phyloP scores from a whole-genome alignment of 2,329 filamentous ascomycete species.

The Trichoderma atroviride region DNA sequence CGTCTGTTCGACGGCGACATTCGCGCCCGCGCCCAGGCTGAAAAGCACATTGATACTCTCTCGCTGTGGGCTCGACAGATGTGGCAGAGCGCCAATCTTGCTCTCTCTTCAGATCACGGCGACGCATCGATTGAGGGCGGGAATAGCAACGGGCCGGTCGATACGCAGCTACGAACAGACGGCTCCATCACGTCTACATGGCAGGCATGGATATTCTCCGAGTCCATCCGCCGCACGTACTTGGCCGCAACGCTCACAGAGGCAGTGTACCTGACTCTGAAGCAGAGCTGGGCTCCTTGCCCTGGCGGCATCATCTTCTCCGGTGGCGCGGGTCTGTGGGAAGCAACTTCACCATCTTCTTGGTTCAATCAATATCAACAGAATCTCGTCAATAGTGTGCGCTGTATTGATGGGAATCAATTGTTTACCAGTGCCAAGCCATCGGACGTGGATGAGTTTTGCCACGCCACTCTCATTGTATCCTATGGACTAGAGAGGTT shows the following conservation, averaged over 20 bases:
- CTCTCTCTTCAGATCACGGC: neutral
- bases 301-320: constrained; percentile 11
- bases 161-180: constrained; percentile 11
- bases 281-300: constrained; percentile 18
- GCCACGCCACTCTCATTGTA: constrained; percentile 11
- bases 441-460: constrained; percentile 19
- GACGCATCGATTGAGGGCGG: neutral
- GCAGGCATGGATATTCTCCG: constrained; percentile 21
- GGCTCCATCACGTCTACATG: constrained; percentile 10
- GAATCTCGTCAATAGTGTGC: neutral
- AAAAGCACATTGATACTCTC: constrained; percentile 21
- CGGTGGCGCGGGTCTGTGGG: neutral
- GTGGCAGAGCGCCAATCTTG: constrained; percentile 14
- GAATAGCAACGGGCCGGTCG: neutral
- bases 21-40: constrained; percentile 18
- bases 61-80: constrained; percentile 17
- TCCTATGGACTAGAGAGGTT: constrained; percentile 14
- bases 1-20: constrained; percentile 20
- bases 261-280: constrained; percentile 14
- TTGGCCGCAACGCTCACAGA: constrained; percentile 13
- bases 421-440: constrained; percentile 7
- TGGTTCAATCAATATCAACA: constrained; percentile 4
- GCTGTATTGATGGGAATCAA: constrained; percentile 5
- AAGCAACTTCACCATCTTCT: neutral
- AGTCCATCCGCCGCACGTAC: constrained; percentile 16